These are phyloP conservation scores for Fraxinus sp. DNA, from an alignment of 305 asterid genomes.

Conservation along the genomic window DNA sequence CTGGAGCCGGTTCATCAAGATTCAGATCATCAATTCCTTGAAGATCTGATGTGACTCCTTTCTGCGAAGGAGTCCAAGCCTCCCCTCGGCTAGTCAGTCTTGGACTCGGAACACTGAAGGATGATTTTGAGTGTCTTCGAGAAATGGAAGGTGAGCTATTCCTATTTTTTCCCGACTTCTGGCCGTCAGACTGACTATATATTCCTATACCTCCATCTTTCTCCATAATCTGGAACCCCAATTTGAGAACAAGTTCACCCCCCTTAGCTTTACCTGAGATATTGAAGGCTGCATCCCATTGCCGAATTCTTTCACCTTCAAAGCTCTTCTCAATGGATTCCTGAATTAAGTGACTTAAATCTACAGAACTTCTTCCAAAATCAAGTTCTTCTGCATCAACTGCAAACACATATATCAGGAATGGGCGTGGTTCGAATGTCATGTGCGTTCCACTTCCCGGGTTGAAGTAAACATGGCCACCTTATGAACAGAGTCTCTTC, in stretches of 20 bases:
- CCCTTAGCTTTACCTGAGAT: conserved; percentile 74
- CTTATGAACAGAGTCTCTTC: conserved; percentile 80
- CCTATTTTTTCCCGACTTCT: conserved; percentile 27
- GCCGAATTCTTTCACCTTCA: conserved; percentile 55
- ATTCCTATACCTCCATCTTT: conserved; percentile 81
- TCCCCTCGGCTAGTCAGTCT: conserved; percentile 44
- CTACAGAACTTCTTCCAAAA: conserved; percentile 59
- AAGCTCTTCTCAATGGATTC: conserved; percentile 67
- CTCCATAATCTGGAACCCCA: conserved; percentile 89
- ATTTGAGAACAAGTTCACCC: conserved; percentile 65
- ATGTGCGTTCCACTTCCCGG: conserved; percentile 44
- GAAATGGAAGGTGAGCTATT: conserved; percentile 44
- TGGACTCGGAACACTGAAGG: conserved; percentile 72
- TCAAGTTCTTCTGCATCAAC: conserved; percentile 74
- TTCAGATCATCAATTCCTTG: conserved; percentile 70
- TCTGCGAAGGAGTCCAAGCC: conserved; percentile 64
- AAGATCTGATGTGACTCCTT: conserved; percentile 32
- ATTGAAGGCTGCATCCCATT: conserved; percentile 61
- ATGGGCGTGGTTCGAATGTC: conserved; percentile 80
- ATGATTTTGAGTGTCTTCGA: conserved; percentile 62
- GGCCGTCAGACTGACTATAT: conserved; percentile 54
- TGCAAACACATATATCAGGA: conserved; percentile 56
- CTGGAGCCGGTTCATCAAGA: conserved; percentile 60
- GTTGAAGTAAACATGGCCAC: conserved; percentile 74
- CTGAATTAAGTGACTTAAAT: conserved; percentile 55